These are phyloP conservation scores for Phytophthora vignae DNA, from an alignment of 352 stramenopile genomes.

Conservation along the genomic window DNA sequence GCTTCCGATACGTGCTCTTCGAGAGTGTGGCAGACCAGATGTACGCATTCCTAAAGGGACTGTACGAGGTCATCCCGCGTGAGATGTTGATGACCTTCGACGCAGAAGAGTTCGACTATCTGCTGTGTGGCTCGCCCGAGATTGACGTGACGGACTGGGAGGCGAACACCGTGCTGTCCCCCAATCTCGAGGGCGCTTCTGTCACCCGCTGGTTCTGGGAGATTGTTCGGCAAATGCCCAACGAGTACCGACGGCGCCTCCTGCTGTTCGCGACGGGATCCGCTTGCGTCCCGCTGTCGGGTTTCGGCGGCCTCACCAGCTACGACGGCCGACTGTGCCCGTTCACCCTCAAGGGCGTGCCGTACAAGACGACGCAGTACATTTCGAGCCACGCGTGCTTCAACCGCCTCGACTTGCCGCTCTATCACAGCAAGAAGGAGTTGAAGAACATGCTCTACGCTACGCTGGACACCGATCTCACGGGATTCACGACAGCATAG, in stretches of 20 bases:
- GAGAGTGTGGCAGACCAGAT: conserved; percentile 66
- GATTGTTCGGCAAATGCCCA: conserved; percentile 91
- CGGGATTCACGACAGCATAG: conserved; percentile 74
- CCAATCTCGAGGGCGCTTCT: conserved; percentile 50
- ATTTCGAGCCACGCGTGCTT: conserved; percentile 85
- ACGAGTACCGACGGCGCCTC: conserved; percentile 76
- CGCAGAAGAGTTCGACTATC: conserved; percentile 96
- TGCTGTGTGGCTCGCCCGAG: conserved; percentile 96
- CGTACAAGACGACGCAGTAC: conserved; percentile 56
- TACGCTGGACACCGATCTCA: conserved; percentile 70
- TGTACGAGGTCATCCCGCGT: conserved; percentile 97
- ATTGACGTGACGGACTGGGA: conserved; percentile 98
- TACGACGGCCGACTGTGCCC: conserved; percentile 81
- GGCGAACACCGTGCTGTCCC: conserved; percentile 73
- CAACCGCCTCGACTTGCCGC: conserved; percentile 94
- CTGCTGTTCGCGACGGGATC: conserved; percentile 87
- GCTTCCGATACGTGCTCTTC: conserved; percentile 69
- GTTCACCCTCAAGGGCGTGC: conserved; percentile 77
- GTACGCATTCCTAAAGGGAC: conserved; percentile 87
- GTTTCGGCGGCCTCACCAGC: conserved; percentile 78
- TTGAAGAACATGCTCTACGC: conserved; percentile 69
- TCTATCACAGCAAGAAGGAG: conserved; percentile 93
- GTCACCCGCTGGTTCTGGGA: conserved; percentile 95
- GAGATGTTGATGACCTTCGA: conserved; percentile 96
- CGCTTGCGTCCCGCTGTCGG: conserved; percentile 75